Evolutionary conservation across 2,329 filamentous ascomycete species (phyloP).

Genomic region (Trichocomaceae sp.): DNA sequence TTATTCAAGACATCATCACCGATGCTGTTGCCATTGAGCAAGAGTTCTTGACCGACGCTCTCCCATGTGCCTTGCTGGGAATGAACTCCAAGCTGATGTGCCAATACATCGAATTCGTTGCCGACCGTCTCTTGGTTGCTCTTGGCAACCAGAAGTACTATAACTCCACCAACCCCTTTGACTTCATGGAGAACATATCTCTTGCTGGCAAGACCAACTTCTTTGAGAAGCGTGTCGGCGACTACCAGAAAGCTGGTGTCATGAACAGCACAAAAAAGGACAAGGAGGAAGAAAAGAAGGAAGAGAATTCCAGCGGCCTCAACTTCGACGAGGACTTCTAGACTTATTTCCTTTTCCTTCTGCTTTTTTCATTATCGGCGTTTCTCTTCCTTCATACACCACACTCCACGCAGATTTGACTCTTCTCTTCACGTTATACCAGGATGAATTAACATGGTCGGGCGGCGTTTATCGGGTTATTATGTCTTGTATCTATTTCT

Average conservation of each 20-base stretch:
- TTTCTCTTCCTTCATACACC: constrained; percentile 5
- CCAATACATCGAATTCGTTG: constrained; percentile 99
- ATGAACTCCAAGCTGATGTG: constrained; percentile 98
- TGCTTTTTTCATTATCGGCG: not conserved
- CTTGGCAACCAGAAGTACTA: constrained; percentile 94
- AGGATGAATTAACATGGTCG: constrained; percentile 12
- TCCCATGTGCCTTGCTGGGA: constrained; percentile 85
- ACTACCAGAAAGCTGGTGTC: constrained; percentile 99
- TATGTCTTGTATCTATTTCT: constrained; percentile 12
- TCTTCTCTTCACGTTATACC: constrained; percentile 12
- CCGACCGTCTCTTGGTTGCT: constrained; percentile 84
- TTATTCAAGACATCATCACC: constrained; percentile 80
- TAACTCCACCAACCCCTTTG: constrained; percentile 90
- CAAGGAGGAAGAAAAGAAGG: constrained; percentile 40
- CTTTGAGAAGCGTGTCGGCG: constrained; percentile 99
- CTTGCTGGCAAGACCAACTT: constrained; percentile 99
- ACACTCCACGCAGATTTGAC: not conserved
- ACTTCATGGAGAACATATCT: constrained; percentile 99
- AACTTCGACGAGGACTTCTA: constrained; percentile 96
- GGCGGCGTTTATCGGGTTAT: constrained; percentile 12
- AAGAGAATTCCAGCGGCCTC: constrained; percentile 61
- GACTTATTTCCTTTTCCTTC: constrained; percentile 27
- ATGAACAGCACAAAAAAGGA: constrained; percentile 83
- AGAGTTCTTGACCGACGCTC: constrained; percentile 93
- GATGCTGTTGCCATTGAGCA: constrained; percentile 94